These are phyloP conservation scores for Starmerella riodocensis DNA, from an alignment of 805 yeast genomes.

Conservation along the genomic window DNA sequence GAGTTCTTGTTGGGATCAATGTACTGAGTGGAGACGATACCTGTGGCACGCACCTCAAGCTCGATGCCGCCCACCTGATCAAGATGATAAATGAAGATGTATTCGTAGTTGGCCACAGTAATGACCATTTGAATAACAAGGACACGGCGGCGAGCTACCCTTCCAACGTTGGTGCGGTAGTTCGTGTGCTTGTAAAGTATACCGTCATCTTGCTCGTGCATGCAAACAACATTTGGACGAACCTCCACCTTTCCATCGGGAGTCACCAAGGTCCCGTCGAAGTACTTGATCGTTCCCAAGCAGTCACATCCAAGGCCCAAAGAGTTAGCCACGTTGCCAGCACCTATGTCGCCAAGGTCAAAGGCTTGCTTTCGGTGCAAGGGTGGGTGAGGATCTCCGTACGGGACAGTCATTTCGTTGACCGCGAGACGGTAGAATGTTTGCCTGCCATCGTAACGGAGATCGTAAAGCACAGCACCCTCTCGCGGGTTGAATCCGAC, in stretches of 20 bases:
- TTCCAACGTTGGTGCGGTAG: constrained; percentile 62
- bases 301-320: constrained; percentile 69
- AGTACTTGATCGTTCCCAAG: constrained; percentile 62
- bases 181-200: constrained; percentile 64
- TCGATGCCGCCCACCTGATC: constrained; percentile 68
- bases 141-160: constrained; percentile 63
- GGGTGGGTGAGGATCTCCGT: constrained; percentile 72
- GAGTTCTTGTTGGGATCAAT: constrained; percentile 54
- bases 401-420: constrained; percentile 79
- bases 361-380: constrained; percentile 77
- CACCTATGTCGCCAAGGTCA: constrained; percentile 73
- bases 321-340: constrained; percentile 58
- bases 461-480: constrained; percentile 63
- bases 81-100: constrained; percentile 55
- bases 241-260: constrained; percentile 48
- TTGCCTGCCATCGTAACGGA: constrained; percentile 63
- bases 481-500: constrained; percentile 60
- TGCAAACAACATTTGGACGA: constrained; percentile 58
- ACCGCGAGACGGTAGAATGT: constrained; percentile 58
- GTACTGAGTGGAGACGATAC: constrained; percentile 76
- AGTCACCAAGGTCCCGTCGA: constrained; percentile 46
- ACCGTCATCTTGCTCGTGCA: constrained; percentile 80
- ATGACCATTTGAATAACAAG: constrained; percentile 69
- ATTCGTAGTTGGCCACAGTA: constrained; percentile 75
- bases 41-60: constrained; percentile 73